Conservation (phyloP, 495 filamentous ascomycete species). For the Beverwykella pulmonaria region DNA sequence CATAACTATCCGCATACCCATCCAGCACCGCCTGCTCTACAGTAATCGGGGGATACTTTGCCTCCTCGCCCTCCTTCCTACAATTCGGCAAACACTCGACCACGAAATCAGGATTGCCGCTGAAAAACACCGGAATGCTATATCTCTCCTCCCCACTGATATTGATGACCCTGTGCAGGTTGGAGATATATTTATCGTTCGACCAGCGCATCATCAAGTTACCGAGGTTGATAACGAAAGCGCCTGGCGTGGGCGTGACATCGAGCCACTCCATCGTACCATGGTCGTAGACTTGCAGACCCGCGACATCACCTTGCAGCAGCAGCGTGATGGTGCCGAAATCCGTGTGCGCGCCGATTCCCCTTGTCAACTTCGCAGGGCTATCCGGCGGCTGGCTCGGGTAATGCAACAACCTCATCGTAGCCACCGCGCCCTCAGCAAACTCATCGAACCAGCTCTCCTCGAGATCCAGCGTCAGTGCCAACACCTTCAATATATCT, state of each 20-base stretch:
- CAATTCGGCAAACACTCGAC: slow-evolving; percentile 26
- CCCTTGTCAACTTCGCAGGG: slow-evolving; percentile 36
- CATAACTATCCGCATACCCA: slow-evolving; percentile 28
- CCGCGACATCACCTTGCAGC: slow-evolving; percentile 43
- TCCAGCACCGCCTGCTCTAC: slow-evolving; percentile 19
- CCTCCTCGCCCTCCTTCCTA: background rate
- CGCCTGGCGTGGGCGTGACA: slow-evolving; percentile 41
- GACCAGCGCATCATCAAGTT: slow-evolving; percentile 44
- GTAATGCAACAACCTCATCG: slow-evolving; percentile 48
- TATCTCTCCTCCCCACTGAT: slow-evolving; percentile 14
- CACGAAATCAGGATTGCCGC: slow-evolving; percentile 43
- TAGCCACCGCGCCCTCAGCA: slow-evolving; percentile 25
- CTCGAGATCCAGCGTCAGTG: slow-evolving; percentile 27
- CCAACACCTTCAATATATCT: slow-evolving; percentile 41
- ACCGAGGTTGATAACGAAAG: slow-evolving; percentile 48
- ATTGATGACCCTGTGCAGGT: slow-evolving; percentile 18
- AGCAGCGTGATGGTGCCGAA: slow-evolving; percentile 49
- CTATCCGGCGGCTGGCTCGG: slow-evolving; percentile 32
- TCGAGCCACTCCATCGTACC: slow-evolving; percentile 41
- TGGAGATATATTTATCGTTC: slow-evolving; percentile 42
- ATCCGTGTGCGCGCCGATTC: slow-evolving; percentile 47
- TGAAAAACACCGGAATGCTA: slow-evolving; percentile 34
- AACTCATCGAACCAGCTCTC: slow-evolving; percentile 26
- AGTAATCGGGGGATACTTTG: slow-evolving; percentile 24
- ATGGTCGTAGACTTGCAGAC: slow-evolving; percentile 44